Conservation (phyloP, 495 filamentous ascomycete species). For the Aspergillus egyptiacus region DNA sequence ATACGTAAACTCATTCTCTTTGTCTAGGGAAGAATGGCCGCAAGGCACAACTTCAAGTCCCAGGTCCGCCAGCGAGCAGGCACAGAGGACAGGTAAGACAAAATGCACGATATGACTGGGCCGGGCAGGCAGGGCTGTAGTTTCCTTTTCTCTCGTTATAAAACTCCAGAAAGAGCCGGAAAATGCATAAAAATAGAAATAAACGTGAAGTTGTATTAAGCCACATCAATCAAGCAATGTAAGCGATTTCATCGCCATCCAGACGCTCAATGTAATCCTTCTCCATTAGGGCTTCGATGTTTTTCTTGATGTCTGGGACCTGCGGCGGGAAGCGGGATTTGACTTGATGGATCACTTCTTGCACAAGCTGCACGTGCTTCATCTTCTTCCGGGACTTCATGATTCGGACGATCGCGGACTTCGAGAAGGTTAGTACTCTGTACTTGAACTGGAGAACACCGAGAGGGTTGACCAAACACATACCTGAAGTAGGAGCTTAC, state of each 20-base stretch:
- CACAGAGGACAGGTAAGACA: neutral
- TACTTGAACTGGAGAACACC: slow-evolving; percentile 2
- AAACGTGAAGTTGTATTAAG: slow-evolving; percentile 1
- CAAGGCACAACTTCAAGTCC: neutral
- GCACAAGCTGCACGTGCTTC: slow-evolving; percentile 90
- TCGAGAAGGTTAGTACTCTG: slow-evolving; percentile 18
- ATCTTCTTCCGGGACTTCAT: slow-evolving; percentile 99
- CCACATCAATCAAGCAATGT: slow-evolving; percentile 68
- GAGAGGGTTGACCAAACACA: slow-evolving; percentile 39
- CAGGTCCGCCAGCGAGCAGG: too few relatives aligned
- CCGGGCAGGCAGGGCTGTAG: neutral
- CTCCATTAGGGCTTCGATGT: slow-evolving; percentile 96
- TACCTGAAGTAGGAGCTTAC: slow-evolving; percentile 95
- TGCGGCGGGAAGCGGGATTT: slow-evolving; percentile 90
- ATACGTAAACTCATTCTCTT: slow-evolving; percentile 5
- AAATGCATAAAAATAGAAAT: slow-evolving; percentile 6
- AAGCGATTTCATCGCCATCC: slow-evolving; percentile 89
- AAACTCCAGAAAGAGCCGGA: neutral
- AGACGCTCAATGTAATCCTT: slow-evolving; percentile 98
- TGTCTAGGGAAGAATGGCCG: neutral
- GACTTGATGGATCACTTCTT: slow-evolving; percentile 93
- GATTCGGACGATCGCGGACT: slow-evolving; percentile 98
- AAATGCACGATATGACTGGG: neutral
- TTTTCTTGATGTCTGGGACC: slow-evolving; percentile 95
- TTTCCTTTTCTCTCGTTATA: neutral